A percentile compares a stretch with the other conserved stretches of the same genome.
Evolutionary conservation across 2,329 filamentous ascomycete genomes (phyloP).

Genomic region (Colletotrichum eremochloae): DNA sequence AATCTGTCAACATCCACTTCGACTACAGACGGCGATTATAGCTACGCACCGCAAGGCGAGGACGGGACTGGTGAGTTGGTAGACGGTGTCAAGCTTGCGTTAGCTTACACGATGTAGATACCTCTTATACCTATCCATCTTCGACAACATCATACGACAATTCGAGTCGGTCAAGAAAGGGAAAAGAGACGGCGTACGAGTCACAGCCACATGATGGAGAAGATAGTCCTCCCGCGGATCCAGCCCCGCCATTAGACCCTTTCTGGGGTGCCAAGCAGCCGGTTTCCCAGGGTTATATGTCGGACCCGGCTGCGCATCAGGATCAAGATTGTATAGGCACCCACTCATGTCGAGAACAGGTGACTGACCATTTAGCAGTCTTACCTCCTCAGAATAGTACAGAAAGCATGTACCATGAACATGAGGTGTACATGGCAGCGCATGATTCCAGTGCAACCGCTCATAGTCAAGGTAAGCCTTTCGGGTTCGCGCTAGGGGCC

Average conservation of each 20-base stretch:
- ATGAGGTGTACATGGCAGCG: not conserved
- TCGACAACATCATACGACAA: constrained; percentile 17
- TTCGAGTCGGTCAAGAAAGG: constrained; percentile 26
- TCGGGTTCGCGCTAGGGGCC: not conserved
- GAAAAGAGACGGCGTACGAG: constrained; percentile 21
- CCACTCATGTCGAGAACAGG: not conserved
- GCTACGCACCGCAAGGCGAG: constrained; percentile 6
- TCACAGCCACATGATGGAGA: constrained; percentile 20
- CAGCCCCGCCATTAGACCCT: constrained; percentile 22
- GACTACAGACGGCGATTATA: constrained; percentile 17
- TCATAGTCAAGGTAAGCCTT: constrained; percentile 11
- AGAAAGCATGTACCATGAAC: constrained; percentile 15
- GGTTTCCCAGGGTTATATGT: not conserved
- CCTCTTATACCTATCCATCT: constrained; percentile 4
- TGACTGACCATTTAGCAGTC: not conserved
- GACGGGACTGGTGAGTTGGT: constrained; percentile 8
- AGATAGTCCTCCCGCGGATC: not conserved
- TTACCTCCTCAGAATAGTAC: not conserved
- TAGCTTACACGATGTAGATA: constrained; percentile 15
- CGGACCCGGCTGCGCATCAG: constrained; percentile 3
- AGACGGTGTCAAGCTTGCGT: not conserved
- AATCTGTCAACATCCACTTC: constrained; percentile 20
- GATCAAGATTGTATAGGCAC: constrained; percentile 11
- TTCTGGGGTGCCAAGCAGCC: constrained; percentile 31
- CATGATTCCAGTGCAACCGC: not conserved